Evolutionary conservation across 495 filamentous ascomycete species (phyloP).

Genomic region (Xylaria telfairii): DNA sequence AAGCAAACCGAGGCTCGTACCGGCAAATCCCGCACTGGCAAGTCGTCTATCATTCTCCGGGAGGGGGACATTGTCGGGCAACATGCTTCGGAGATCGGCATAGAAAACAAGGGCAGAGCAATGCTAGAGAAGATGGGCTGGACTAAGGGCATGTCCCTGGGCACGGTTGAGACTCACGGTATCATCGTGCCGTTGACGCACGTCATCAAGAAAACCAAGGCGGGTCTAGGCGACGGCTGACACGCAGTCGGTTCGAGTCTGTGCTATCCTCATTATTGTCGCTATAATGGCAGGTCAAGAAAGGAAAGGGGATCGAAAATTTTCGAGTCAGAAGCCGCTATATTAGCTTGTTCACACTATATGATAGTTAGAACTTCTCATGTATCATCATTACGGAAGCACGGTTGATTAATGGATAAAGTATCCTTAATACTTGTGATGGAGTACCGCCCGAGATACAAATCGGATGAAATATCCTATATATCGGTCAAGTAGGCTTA

Average conservation of each 20-base stretch:
- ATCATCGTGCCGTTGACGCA: conserved; percentile 86
- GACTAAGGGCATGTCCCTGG: conserved; percentile 86
- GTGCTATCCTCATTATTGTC: background rate
- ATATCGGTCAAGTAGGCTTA: background rate
- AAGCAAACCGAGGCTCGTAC: conserved; percentile 28
- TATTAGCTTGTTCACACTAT: background rate
- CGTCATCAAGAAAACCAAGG: conserved; percentile 82
- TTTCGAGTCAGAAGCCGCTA: background rate
- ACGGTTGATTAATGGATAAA: background rate
- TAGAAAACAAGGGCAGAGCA: conserved; percentile 80
- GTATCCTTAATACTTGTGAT: background rate
- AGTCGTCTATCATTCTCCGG: conserved; percentile 63
- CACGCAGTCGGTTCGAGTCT: background rate
- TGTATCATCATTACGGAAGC: background rate
- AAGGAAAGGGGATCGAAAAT: background rate
- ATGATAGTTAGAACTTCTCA: too few relatives aligned
- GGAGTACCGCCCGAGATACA: conserved; percentile 1
- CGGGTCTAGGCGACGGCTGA: conserved; percentile 77
- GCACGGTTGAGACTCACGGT: conserved; percentile 82
- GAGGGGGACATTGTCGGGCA: conserved; percentile 93
- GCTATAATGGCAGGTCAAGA: too few relatives aligned
- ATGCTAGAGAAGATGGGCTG: conserved; percentile 99
- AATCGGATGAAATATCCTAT: background rate
- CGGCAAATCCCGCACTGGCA: conserved; percentile 31
- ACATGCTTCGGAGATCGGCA: conserved; percentile 80